These are phyloP conservation scores for Alternaria triticina DNA, from an alignment of 2,329 filamentous ascomycete species.

Conservation along the genomic window DNA sequence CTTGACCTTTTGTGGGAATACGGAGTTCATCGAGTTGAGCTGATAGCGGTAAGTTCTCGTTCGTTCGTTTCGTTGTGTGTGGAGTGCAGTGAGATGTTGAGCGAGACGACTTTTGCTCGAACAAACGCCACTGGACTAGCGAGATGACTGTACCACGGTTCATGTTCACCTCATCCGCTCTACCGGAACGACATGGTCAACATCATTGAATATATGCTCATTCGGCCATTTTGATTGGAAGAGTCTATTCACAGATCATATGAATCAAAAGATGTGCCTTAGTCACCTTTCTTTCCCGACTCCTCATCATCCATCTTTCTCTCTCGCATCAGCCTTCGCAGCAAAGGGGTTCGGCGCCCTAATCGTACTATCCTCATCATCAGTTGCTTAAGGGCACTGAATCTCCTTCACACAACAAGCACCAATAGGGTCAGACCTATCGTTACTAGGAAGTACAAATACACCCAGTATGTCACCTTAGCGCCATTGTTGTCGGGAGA, in stretches of 20 bases:
- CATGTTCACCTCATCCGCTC: fast-evolving
- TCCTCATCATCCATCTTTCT: not conserved
- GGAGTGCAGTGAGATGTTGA: not conserved
- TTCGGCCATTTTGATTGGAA: fast-evolving
- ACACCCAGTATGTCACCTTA: not conserved
- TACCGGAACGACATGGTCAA: fast-evolving
- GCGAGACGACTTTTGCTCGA: not conserved
- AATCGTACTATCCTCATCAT: fast-evolving
- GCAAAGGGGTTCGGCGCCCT: not conserved
- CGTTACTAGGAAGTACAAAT: not conserved
- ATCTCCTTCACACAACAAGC: not conserved
- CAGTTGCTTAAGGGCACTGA: not conserved
- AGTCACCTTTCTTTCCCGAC: not conserved
- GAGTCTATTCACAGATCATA: not conserved
- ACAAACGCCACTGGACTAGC: not conserved
- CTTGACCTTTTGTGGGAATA: not conserved
- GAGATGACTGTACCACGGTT: not conserved
- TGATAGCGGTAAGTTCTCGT: not conserved
- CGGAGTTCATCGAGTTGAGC: not conserved
- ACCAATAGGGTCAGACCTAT: not conserved
- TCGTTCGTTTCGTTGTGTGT: not conserved
- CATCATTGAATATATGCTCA: not conserved
- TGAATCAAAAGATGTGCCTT: not conserved
- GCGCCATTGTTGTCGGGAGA: not conserved
- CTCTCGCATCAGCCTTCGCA: not conserved